Evolutionary conservation across 805 yeast genomes (phyloP), one percentile per base, ranked within the genome.

Genomic region (Sungouiella thailandica): DNA sequence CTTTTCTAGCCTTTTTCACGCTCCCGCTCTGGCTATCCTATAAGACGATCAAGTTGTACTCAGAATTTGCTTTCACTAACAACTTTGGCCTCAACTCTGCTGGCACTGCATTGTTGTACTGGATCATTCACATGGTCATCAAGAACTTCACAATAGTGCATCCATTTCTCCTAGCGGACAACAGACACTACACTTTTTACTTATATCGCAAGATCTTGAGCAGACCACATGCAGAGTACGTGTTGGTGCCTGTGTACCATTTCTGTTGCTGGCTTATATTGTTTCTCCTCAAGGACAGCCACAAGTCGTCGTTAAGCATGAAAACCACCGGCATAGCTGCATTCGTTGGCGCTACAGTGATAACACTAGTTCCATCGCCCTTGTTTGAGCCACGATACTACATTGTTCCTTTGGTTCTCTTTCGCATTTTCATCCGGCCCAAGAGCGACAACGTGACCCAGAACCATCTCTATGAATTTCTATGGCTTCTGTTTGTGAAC

Each of bases 371-470:
- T 0, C 96, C 97, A 14, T 80, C 96, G 0, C 98, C 97, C 4
- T 65, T 93, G 43, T 80, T 93, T 50, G 98, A 93, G 58, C 96
- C 97, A 31, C 74, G 98, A 37, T 93, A 93, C 55, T 93, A 82
- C 56, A 84, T 90, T 31, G 48, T 87, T 4, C 97, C 97, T 4
- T 78, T 75, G 52, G 54, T 83, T 9, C 57, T 88, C 25, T 87
- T 89, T 77, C 72, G 97, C 46, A 34, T 85, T 2, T 70, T 76
- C 37, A 56, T 9, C 75, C 78, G 12, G 57, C 62, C 16, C 47
- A 55, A 12, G 49, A 56, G 23, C 16, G 42, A 27, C 36, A 56
- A 37, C 19, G 35, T 35, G 31, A 39, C 29, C 20, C 39, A 20
- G 43, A 29, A 35, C 22, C 58, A 71, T 32, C 33, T 53, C 2